Evolutionary conservation across 1,139 yeast species (phyloP).

Genomic region (Lodderomyces theae): DNA sequence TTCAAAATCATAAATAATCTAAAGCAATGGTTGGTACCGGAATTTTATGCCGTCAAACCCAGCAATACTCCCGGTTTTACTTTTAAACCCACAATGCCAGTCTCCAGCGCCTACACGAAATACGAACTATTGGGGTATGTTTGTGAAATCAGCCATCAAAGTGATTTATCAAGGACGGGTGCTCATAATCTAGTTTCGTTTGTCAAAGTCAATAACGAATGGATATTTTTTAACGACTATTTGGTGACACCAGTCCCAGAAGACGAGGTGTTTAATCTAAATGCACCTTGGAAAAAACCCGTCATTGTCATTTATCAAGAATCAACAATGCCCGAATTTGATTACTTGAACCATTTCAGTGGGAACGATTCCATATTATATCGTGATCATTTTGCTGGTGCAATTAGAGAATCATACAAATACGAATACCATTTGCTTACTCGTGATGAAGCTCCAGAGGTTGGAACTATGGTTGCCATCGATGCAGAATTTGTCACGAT

Average conservation of each 20-base stretch:
- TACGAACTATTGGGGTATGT: constrained; percentile 69
- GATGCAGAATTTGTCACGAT: constrained; percentile 95
- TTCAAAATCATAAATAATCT: constrained; percentile 31
- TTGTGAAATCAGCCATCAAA: constrained; percentile 61
- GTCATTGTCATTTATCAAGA: constrained; percentile 66
- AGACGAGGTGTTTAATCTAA: constrained; percentile 68
- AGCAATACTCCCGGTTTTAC: constrained; percentile 16
- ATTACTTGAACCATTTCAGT: constrained; percentile 25
- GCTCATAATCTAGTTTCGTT: constrained; percentile 60
- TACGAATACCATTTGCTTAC: constrained; percentile 68
- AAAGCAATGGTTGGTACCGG: constrained; percentile 60
- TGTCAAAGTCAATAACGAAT: constrained; percentile 51
- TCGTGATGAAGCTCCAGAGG: constrained; percentile 62
- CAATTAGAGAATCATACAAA: constrained; percentile 55
- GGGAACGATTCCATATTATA: constrained; percentile 67
- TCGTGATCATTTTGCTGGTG: constrained; percentile 74
- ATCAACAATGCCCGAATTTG: constrained; percentile 17
- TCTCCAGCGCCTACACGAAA: constrained; percentile 21
- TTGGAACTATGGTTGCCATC: constrained; percentile 81
- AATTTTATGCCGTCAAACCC: constrained; percentile 45
- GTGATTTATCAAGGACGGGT: constrained; percentile 40
- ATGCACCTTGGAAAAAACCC: constrained; percentile 81
- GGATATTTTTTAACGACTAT: constrained; percentile 92
- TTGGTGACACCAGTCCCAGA: constrained; percentile 76
- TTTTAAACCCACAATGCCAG: constrained; percentile 35